Evolutionary conservation across 2,329 filamentous ascomycete species (phyloP), one percentile per base, ranked within the genome.

Genomic region (Aspergillus phoenicis): DNA sequence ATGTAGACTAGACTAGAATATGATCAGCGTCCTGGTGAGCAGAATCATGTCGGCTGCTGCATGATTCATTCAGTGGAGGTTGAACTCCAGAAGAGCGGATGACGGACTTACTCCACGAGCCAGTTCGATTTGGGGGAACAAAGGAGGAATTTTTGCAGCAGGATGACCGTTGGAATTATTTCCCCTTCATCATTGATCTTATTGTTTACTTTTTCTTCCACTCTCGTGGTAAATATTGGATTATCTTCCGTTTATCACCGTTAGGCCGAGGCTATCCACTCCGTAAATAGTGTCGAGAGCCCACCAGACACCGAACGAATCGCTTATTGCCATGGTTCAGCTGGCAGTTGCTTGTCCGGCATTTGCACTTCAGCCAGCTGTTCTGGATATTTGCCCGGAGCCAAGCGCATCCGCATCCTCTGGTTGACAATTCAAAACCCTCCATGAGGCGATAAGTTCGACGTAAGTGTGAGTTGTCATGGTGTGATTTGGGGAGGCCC

Each of bases 401-500:
- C 33, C 33, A 11, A 48, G 20, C 17, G 17, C 36, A 38, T 24
- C 30, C 15, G n/a, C 13, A 28, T 43, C 28, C 22, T 43, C 38
- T 45, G 22, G 38, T 45, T n/a, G 52, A 20, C 26, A n/a, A 24
- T 55, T 17, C 26, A 20, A 33, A 30, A 8, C 47, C 47, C 11
- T 51, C 47, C 26, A 51, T 51, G 47, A 51, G 30, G 47, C 47
- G 26, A 51, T 51, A 51, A 47, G 52, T 22, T 56, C 22, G 30
- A 58, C 41, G 61, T 62, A 60, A 33, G 55, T 59, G 56, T 67
- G 62, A 61, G 66, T 68, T 68, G 67, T 66, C 66, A 64, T 36
- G 59, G 57, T 63, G 47, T 60, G 58, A 54, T 63, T 66, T 66
- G 59, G 57, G 52, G 57, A 45, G 64, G 68, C 60, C 62, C 41